Conservation (phyloP, 176 grass and related monocot species). For the Musa troglodytarum region DNA sequence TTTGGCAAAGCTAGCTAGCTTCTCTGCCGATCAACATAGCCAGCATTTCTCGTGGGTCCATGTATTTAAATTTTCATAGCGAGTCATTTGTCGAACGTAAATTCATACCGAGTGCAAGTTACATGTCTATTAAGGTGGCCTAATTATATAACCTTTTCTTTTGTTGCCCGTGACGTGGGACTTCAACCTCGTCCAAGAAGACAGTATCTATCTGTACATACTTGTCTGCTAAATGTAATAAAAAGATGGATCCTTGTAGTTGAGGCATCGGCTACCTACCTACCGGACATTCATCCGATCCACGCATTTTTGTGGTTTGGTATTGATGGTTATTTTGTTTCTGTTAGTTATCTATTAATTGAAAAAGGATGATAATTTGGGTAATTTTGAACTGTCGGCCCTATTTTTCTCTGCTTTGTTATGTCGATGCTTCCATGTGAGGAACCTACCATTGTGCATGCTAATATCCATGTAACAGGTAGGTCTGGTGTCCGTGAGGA, state of each 20-base stretch:
- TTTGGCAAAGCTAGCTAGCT: conserved; percentile 22
- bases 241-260: neutral
- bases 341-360: no score
- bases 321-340: neutral
- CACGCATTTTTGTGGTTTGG: neutral
- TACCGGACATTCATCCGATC: neutral
- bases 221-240: neutral
- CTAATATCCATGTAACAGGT: no score
- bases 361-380: no score
- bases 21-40: conserved; percentile 31
- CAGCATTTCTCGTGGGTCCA: neutral
- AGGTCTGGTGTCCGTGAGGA: no score
- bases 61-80: conserved; percentile 54
- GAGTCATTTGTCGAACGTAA: conserved; percentile 39
- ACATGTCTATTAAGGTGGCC: neutral
- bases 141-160: neutral
- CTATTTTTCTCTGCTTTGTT: no score
- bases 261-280: neutral
- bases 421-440: no score
- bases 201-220: neutral
- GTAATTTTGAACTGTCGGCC: no score
- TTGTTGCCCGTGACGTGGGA: neutral
- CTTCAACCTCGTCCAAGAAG: neutral
- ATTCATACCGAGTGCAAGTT: neutral
- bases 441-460: no score